Percentiles rank a stretch among this genome's conserved stretches.
Conservation (phyloP, 2,329 filamentous ascomycete species). For the Cladosporium colombiae region DNA sequence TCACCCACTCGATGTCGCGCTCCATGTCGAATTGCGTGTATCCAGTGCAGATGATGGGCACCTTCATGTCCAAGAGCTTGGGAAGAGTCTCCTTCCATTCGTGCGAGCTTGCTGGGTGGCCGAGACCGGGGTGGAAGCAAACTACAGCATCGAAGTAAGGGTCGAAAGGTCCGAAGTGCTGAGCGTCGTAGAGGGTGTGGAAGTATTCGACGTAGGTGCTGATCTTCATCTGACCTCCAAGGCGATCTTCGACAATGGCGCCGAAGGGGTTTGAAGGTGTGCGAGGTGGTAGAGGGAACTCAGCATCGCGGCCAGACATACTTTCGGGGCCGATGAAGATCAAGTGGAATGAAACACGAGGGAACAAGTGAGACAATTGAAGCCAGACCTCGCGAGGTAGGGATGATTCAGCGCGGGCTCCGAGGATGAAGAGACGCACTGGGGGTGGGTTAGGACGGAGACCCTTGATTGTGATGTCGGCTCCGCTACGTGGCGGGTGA, state of each 20-base stretch:
- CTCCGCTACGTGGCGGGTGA: constrained; percentile 80
- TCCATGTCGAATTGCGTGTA: constrained; percentile 97
- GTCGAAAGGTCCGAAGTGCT: constrained; percentile 90
- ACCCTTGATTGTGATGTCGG: constrained; percentile 72
- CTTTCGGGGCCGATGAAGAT: constrained; percentile 95
- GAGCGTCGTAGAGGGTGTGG: constrained; percentile 89
- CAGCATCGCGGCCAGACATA: constrained; percentile 89
- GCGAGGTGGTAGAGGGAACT: constrained; percentile 86
- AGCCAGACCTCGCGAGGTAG: constrained; percentile 92
- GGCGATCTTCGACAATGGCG: constrained; percentile 86
- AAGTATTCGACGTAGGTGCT: constrained; percentile 98
- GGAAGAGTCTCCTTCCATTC: constrained; percentile 94
- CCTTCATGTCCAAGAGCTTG: constrained; percentile 88
- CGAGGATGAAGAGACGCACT: constrained; percentile 88
- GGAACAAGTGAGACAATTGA: constrained; percentile 92
- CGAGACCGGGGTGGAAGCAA: constrained; percentile 93
- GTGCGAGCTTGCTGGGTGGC: constrained; percentile 87
- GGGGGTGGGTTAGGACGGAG: constrained; percentile 82
- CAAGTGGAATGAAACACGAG: constrained; percentile 83
- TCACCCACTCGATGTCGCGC: constrained; percentile 86
- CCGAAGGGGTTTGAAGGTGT: constrained; percentile 88
- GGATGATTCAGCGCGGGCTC: constrained; percentile 95
- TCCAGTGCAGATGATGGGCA: constrained; percentile 89
- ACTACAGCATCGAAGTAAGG: constrained; percentile 98
- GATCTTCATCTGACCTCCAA: constrained; percentile 90